Percentiles rank a stretch among this genome's conserved stretches.
Evolutionary conservation across 352 stramenopile species (phyloP).

Genomic region (Pythium dissimile): DNA sequence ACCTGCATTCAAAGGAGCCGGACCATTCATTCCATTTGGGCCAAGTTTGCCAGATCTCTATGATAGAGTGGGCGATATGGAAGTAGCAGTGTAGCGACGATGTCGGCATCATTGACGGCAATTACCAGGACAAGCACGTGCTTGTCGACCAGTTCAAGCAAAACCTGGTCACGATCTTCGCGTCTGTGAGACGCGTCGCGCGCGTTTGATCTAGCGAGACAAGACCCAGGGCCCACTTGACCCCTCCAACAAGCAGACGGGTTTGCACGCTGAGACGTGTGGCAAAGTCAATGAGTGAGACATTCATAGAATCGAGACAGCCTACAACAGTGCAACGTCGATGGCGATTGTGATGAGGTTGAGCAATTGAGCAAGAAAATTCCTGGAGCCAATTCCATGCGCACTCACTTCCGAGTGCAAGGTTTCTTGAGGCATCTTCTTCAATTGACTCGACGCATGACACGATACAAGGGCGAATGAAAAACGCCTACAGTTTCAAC

Average conservation of each 20-base stretch:
- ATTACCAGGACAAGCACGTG: constrained; percentile 35
- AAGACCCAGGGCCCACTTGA: not conserved
- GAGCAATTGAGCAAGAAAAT: too few relatives aligned
- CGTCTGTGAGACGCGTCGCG: constrained; percentile 17
- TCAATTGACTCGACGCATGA: too few relatives aligned
- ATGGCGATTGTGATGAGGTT: too few relatives aligned
- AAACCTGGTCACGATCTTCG: constrained; percentile 39
- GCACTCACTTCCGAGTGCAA: too few relatives aligned
- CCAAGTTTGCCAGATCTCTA: not conserved
- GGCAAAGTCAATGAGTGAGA: too few relatives aligned
- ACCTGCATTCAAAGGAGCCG: not conserved
- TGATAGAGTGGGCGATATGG: not conserved
- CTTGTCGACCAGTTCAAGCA: constrained; percentile 33
- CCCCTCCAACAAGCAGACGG: not conserved
- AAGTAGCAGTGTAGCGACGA: not conserved
- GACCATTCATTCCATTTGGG: not conserved
- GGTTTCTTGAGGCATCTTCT: too few relatives aligned
- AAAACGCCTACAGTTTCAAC: too few relatives aligned
- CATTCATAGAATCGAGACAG: too few relatives aligned
- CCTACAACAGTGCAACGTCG: too few relatives aligned
- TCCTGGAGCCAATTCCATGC: too few relatives aligned
- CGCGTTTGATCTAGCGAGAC: not conserved
- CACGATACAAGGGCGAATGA: too few relatives aligned
- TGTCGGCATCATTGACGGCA: not conserved
- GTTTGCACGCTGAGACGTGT: not conserved